These are phyloP conservation scores for Pilobolus umbonatus DNA, from an alignment of 192 early-diverging fungal genomes.

Conservation along the genomic window DNA sequence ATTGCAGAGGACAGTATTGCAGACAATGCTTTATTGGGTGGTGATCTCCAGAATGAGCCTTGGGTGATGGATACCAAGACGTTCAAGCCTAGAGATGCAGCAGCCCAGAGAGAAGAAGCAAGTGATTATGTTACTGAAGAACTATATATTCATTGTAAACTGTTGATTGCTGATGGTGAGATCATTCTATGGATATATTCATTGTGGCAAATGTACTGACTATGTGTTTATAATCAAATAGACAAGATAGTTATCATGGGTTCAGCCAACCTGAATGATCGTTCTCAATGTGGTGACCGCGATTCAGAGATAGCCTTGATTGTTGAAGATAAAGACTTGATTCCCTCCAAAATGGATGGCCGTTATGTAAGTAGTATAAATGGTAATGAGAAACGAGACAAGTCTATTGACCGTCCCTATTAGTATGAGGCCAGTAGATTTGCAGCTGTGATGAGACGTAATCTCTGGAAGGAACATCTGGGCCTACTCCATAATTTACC, in stretches of 20 bases:
- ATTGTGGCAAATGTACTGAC: too few species aligned
- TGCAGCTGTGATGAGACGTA: constrained; percentile 67
- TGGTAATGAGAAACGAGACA: background rate
- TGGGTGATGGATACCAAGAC: constrained; percentile 20
- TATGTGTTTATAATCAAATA: background rate
- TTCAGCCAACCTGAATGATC: constrained; percentile 90
- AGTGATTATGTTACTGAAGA: constrained; percentile 70
- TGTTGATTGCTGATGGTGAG: constrained; percentile 79
- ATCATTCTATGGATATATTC: background rate
- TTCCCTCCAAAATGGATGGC: constrained; percentile 73
- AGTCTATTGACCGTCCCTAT: background rate
- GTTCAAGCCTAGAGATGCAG: constrained; percentile 6
- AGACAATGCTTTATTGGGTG: constrained; percentile 24
- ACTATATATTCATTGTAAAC: constrained; percentile 83
- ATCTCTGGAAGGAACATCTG: constrained; percentile 80
- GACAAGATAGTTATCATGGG: constrained; percentile 81
- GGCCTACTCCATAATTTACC: constrained; percentile 55
- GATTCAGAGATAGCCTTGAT: constrained; percentile 88
- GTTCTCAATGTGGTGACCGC: constrained; percentile 80
- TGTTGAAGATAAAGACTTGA: constrained; percentile 65
- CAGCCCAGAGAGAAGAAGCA: constrained; percentile 9
- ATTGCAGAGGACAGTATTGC: constrained; percentile 17
- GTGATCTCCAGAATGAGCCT: constrained; percentile 21
- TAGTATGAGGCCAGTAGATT: constrained; percentile 71
- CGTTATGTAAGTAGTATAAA: constrained; percentile 31